Percentiles rank a stretch among this genome's conserved stretches.
Evolutionary conservation across 805 yeast genomes (phyloP).

Genomic region (Yamadazyma sp.): DNA sequence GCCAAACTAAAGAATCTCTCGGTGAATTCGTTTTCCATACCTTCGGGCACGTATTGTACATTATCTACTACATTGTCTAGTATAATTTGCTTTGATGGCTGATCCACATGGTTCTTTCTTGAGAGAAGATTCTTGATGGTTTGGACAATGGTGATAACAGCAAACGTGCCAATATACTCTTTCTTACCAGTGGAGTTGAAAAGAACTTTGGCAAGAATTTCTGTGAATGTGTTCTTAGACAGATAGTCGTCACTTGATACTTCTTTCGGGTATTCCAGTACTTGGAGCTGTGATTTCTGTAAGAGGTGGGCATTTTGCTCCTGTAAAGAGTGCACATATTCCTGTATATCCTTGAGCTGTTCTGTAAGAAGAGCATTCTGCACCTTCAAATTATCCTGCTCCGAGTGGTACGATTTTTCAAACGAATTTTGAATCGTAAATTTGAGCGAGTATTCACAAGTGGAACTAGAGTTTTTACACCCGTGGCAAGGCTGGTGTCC

Average conservation of each 20-base stretch:
- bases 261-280: too few relatives aligned
- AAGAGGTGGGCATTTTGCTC: too few relatives aligned
- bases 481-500: conserved; percentile 9
- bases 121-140: conserved; percentile 12
- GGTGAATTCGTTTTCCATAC: conserved; percentile 9
- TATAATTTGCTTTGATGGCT: conserved; percentile 5
- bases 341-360: too few relatives aligned
- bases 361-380: too few relatives aligned
- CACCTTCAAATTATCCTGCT: too few relatives aligned
- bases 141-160: conserved; percentile 16
- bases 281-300: too few relatives aligned
- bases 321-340: too few relatives aligned
- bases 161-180: conserved; percentile 17
- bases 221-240: conserved; percentile 12
- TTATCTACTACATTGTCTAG: conserved; percentile 7
- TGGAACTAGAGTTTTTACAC: conserved; percentile 2
- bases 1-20: conserved; percentile 16
- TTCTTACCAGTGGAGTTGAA: conserved; percentile 10
- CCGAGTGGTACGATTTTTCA: too few relatives aligned
- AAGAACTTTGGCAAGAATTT: conserved; percentile 10
- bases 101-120: background rate
- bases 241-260: too few relatives aligned
- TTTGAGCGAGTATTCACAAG: background rate
- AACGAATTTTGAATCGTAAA: too few relatives aligned
- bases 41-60: background rate